These are phyloP conservation scores for Colletotrichum caudatum DNA, from an alignment of 2,329 filamentous ascomycete species.

Conservation along the genomic window DNA sequence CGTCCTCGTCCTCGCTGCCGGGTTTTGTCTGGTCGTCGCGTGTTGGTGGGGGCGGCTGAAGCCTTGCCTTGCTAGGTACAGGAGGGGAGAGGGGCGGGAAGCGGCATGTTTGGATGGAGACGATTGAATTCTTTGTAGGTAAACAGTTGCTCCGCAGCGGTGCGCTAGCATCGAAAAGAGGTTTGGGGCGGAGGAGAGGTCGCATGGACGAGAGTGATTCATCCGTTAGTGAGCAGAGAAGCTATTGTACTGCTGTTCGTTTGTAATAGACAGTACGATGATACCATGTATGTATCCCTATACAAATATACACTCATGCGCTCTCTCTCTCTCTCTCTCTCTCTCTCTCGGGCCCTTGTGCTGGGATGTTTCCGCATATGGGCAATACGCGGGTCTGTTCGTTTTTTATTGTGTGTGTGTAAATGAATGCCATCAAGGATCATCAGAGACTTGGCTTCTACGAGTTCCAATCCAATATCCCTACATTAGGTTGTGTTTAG, in stretches of 20 bases:
- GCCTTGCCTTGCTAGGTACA: not conserved
- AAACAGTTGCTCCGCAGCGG: constrained; percentile 26
- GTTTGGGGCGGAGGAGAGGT: constrained; percentile 28
- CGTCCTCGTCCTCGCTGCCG: constrained; percentile 2
- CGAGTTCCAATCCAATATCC: not conserved
- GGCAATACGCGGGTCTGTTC: not conserved
- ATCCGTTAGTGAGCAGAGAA: constrained; percentile 1
- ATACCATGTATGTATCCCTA: too few relatives aligned
- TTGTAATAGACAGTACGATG: too few relatives aligned
- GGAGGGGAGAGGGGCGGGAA: not conserved
- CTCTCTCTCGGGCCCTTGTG: not conserved
- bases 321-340: too few relatives aligned
- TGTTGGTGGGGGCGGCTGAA: constrained; percentile 33
- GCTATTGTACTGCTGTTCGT: not conserved
- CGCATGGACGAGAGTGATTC: constrained; percentile 19
- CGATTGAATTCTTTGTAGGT: constrained; percentile 34
- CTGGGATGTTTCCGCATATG: constrained; percentile 4
- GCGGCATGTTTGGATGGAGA: constrained; percentile 27
- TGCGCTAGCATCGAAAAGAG: constrained; percentile 30
- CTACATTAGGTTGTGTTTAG: too few relatives aligned
- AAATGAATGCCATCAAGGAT: not conserved
- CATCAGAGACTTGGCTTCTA: not conserved
- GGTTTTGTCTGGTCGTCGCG: constrained; percentile 27
- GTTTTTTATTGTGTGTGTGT: not conserved
- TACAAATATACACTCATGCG: too few relatives aligned